phyloP scores from a whole-genome alignment of 1,139 yeast genomes.

The Yamadazyma blattariae region DNA sequence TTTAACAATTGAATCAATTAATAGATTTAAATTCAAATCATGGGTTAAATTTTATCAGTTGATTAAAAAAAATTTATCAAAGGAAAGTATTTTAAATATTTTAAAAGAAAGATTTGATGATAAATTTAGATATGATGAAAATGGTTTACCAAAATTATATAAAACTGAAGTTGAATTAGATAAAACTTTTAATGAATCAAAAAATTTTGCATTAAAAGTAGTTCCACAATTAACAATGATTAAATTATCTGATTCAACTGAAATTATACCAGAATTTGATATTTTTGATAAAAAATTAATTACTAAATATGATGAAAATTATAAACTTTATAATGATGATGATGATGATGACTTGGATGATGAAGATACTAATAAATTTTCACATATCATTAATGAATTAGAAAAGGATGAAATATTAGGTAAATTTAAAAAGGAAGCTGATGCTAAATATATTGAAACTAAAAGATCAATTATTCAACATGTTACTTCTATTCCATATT shows the following conservation, averaged over 20 bases:
- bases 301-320: constrained; percentile 20
- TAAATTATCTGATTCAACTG: constrained; percentile 48
- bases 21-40: constrained; percentile 48
- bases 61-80: constrained; percentile 57
- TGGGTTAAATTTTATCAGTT: constrained; percentile 66
- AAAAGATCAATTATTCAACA: constrained; percentile 71
- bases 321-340: constrained; percentile 28
- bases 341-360: constrained; percentile 40
- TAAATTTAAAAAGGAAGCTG: constrained; percentile 74
- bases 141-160: constrained; percentile 83
- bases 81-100: constrained; percentile 54
- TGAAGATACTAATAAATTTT: constrained; percentile 40
- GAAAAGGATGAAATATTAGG: constrained; percentile 58
- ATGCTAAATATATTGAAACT: constrained; percentile 81
- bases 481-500: constrained; percentile 78
- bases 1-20: constrained; percentile 39
- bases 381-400: constrained; percentile 54
- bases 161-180: constrained; percentile 74
- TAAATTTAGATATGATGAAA: constrained; percentile 74
- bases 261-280: constrained; percentile 56
- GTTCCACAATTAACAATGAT: constrained; percentile 64
- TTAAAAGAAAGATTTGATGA: constrained; percentile 77
- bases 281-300: constrained; percentile 28
- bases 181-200: constrained; percentile 56
- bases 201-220: constrained; percentile 50